Percentiles rank a stretch among this genome's conserved stretches.
Conservation (phyloP, 2,329 filamentous ascomycete species). For the Cryphonectria nitschkei region DNA sequence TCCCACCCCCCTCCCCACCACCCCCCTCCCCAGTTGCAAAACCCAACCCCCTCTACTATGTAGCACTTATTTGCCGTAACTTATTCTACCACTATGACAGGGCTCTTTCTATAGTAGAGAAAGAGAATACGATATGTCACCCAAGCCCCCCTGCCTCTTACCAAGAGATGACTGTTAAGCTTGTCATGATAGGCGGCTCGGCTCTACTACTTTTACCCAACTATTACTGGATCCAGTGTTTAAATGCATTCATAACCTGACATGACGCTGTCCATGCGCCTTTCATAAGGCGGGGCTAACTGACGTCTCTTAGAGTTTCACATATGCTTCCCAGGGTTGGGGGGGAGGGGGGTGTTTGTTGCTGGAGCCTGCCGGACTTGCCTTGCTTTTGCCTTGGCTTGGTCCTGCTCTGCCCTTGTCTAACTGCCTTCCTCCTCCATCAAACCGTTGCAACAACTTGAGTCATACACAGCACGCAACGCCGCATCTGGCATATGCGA, state of each 20-base stretch:
- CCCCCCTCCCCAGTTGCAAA: neutral
- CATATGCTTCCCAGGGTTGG: neutral
- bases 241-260: neutral
- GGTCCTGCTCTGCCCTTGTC: neutral
- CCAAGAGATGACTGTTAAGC: neutral
- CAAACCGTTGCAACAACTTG: neutral
- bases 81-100: too few relatives aligned
- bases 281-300: neutral
- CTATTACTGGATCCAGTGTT: neutral
- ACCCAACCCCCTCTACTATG: neutral
- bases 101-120: neutral
- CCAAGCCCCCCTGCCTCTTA: neutral
- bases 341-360: neutral
- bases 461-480: neutral
- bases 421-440: neutral
- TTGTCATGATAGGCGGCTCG: neutral
- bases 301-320: constrained; percentile 20
- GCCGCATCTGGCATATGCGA: neutral
- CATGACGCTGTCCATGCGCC: constrained; percentile 6
- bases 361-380: neutral
- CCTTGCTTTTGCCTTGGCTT: too few relatives aligned
- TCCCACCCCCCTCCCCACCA: neutral
- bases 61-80: too few relatives aligned
- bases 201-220: neutral
- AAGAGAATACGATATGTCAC: neutral